A percentile compares a stretch with the other conserved stretches of the same genome.
These are phyloP conservation scores for Camellia japonica DNA, from an alignment of 148 eudicot genomes.

Conservation along the genomic window DNA sequence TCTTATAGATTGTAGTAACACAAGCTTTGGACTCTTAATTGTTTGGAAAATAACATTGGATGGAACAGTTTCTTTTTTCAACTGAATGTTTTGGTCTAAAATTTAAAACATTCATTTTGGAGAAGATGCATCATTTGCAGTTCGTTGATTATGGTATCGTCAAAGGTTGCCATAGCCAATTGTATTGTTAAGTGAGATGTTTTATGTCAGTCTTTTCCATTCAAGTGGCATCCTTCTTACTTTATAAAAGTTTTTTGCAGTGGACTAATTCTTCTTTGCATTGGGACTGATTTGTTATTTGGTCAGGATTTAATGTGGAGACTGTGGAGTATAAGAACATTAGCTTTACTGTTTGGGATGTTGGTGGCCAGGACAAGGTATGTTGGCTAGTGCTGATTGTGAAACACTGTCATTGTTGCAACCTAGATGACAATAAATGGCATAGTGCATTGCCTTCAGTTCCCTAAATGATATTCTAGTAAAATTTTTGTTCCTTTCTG, in stretches of 20 bases:
- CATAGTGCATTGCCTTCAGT: neutral
- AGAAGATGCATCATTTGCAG: neutral
- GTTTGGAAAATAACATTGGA: neutral
- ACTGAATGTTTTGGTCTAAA: neutral
- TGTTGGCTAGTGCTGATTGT: neutral
- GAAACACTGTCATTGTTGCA: neutral
- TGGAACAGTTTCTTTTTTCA: neutral
- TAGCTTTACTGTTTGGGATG: slow-evolving; percentile 78
- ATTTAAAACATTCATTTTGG: neutral
- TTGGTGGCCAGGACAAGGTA: slow-evolving; percentile 76
- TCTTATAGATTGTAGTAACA: neutral
- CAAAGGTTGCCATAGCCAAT: neutral
- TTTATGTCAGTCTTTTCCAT: neutral
- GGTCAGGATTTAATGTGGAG: slow-evolving; percentile 62
- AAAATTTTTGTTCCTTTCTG: neutral
- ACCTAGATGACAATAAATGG: neutral
- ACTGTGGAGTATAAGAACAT: slow-evolving; percentile 68
- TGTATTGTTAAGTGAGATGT: neutral
- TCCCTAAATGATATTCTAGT: neutral
- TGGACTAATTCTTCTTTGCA: neutral
- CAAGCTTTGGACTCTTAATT: neutral
- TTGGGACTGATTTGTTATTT: slow-evolving; percentile 10
- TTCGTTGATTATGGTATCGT: neutral
- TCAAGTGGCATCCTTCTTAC: neutral
- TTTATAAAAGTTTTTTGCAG: neutral